Conservation (phyloP, 2,329 filamentous ascomycete genomes). For the Xylaria sp. region DNA sequence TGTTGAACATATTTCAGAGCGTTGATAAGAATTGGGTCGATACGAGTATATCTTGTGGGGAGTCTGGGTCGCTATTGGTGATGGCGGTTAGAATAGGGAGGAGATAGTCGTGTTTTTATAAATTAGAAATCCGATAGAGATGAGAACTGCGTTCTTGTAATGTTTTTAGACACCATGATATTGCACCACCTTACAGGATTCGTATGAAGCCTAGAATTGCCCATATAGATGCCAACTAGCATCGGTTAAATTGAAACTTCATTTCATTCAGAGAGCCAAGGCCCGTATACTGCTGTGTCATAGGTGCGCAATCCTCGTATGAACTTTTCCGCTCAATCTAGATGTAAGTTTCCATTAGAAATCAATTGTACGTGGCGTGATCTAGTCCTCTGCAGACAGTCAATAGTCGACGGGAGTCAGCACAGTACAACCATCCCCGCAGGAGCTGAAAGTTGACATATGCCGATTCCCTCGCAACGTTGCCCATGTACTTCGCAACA, state of each 20-base stretch:
- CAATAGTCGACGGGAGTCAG: slow-evolving; percentile 1
- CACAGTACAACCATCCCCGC: slow-evolving; percentile 5
- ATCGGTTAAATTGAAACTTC: slow-evolving; percentile 10
- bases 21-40: neutral
- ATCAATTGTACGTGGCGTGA: slow-evolving; percentile 5
- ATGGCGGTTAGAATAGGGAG: neutral
- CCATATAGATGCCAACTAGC: neutral
- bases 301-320: slow-evolving; percentile 4
- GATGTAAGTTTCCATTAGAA: neutral
- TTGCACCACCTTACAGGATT: slow-evolving; percentile 6
- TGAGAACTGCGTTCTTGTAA: neutral
- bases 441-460: slow-evolving; percentile 14
- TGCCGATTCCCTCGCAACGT: slow-evolving; percentile 12
- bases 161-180: slow-evolving; percentile 4
- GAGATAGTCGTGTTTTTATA: neutral
- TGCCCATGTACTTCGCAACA: neutral
- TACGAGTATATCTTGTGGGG: neutral
- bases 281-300: slow-evolving; percentile 15
- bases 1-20: neutral
- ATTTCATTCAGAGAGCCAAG: slow-evolving; percentile 23
- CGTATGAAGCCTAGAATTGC: neutral
- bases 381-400: slow-evolving; percentile 23
- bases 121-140: neutral
- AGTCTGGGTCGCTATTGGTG: neutral
- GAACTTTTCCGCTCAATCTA: neutral